A percentile compares a stretch with the other conserved stretches of the same genome.
Conservation (phyloP, 306 rosid genomes). For the Cucumis melo region DNA sequence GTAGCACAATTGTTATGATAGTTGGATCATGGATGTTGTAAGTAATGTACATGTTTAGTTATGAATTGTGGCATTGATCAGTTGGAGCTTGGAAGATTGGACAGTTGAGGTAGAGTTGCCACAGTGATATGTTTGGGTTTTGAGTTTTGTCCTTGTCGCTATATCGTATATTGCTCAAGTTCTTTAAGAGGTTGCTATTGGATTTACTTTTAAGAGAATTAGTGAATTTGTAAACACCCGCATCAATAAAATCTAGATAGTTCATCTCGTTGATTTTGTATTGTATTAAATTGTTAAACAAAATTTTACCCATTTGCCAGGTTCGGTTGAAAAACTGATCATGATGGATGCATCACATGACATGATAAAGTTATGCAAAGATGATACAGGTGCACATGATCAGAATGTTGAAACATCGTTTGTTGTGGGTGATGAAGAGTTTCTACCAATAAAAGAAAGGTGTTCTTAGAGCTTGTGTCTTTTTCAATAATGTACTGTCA, state of each 20-base stretch:
- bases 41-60: not conserved
- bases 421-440: constrained; percentile 81
- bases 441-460: constrained; percentile 78
- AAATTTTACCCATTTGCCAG: constrained; percentile 19
- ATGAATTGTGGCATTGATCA: not conserved
- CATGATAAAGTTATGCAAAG: constrained; percentile 58
- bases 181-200: not conserved
- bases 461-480: constrained; percentile 7
- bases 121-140: not conserved
- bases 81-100: not conserved
- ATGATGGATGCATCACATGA: constrained; percentile 81
- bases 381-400: constrained; percentile 17
- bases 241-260: not conserved
- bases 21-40: not conserved
- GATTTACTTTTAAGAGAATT: not conserved
- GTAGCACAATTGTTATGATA: not conserved
- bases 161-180: not conserved
- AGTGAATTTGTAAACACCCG: not conserved
- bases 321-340: constrained; percentile 58
- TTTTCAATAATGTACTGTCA: constrained; percentile 3
- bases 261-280: not conserved
- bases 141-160: not conserved
- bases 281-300: not conserved
- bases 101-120: not conserved
- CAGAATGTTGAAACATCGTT: constrained; percentile 40